Conservation (phyloP, 2,329 filamentous ascomycete species). For the Fusarium scirpi region DNA sequence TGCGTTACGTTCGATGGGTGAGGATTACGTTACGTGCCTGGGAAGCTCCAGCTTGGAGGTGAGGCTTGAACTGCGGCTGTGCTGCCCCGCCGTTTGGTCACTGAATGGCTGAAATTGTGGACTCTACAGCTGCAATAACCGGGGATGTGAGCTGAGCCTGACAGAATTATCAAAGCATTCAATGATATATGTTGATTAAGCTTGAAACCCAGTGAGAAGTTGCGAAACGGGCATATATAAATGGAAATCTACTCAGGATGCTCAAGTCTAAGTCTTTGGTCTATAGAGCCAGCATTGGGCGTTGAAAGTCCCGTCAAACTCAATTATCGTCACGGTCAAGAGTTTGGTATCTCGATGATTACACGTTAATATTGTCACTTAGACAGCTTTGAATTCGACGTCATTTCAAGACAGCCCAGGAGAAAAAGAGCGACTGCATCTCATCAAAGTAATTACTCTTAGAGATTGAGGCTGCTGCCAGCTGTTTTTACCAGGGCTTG, state of each 20-base stretch:
- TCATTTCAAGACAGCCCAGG: background rate
- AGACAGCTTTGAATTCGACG: background rate
- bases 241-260: background rate
- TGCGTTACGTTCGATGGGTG: conserved; percentile 40
- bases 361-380: background rate
- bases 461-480: background rate
- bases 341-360: background rate
- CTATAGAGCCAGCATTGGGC: background rate
- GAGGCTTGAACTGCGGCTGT: conserved; percentile 46
- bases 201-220: background rate
- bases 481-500: background rate
- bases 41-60: conserved; percentile 44
- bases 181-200: background rate
- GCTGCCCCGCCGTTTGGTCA: conserved; percentile 41
- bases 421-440: conserved; percentile 1
- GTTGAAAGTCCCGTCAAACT: background rate
- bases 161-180: background rate
- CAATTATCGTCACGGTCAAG: background rate
- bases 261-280: background rate
- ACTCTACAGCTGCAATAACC: conserved; percentile 25
- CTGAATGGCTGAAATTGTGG: conserved; percentile 22
- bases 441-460: background rate
- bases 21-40: conserved; percentile 48
- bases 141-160: background rate
- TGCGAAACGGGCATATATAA: background rate